phyloP scores from a whole-genome alignment of 106 monocot species.

The Allium fistulosum region DNA sequence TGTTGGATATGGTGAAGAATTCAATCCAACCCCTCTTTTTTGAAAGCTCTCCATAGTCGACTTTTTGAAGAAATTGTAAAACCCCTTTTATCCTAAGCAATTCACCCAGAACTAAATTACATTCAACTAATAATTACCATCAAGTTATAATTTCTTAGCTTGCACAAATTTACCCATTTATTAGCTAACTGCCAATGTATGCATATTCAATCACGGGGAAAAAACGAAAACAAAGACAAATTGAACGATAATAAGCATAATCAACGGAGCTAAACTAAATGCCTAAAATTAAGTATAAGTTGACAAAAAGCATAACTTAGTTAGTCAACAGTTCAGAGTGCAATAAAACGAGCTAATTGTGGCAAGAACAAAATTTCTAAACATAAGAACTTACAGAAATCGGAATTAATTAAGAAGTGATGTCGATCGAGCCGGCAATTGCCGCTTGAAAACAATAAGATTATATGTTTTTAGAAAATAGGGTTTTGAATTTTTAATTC shows the following conservation, averaged over 20 bases:
- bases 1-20: constrained; percentile 24
- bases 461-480: too few species aligned
- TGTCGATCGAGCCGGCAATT: background rate
- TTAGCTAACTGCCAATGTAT: too few species aligned
- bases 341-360: background rate
- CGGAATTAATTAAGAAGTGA: background rate
- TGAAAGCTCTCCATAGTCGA: background rate
- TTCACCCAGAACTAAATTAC: background rate
- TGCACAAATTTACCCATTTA: too few species aligned
- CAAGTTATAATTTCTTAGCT: too few species aligned
- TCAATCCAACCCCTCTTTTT: background rate
- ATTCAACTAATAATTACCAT: too few species aligned
- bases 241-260: too few species aligned
- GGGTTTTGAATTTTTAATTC: too few species aligned
- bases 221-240: too few species aligned
- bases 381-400: background rate
- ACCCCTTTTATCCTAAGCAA: background rate
- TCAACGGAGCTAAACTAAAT: background rate
- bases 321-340: background rate
- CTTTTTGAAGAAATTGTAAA: background rate
- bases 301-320: background rate
- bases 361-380: background rate
- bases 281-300: background rate
- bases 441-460: background rate
- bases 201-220: too few species aligned